These are phyloP conservation scores for slime mould (Dictyostelium discoideum) DNA, from an alignment of 78 protist genomes.

Conservation along the genomic window dicty_2.7 NC_007090.3:2052501-2053000, in stretches of 20 bases:
- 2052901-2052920: constrained; percentile 88
- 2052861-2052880: constrained; percentile 98
- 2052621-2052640: constrained; percentile 21
- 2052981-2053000: constrained; percentile 86
- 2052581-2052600: constrained; percentile 55
- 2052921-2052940: constrained; percentile 91
- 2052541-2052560: constrained; percentile 9
- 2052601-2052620: constrained; percentile 59
- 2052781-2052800: constrained; percentile 69
- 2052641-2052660: constrained; percentile 12
- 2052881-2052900: constrained; percentile 40
- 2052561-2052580: constrained; percentile 36
- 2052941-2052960: constrained; percentile 96
- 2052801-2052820: constrained; percentile 27
- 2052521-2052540: constrained; percentile 9
- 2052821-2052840: constrained; percentile 95
- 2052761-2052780: constrained; percentile 5
- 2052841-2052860: constrained; percentile 98
- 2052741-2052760: neutral
- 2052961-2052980: constrained; percentile 93
- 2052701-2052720: constrained; percentile 8
- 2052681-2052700: neutral
- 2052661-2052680: constrained; percentile 24
- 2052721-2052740: constrained; percentile 33
- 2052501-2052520: constrained; percentile 3